Conservation (phyloP, 192 early-diverging fungal species). For the Cladochytrium replicatum region DNA sequence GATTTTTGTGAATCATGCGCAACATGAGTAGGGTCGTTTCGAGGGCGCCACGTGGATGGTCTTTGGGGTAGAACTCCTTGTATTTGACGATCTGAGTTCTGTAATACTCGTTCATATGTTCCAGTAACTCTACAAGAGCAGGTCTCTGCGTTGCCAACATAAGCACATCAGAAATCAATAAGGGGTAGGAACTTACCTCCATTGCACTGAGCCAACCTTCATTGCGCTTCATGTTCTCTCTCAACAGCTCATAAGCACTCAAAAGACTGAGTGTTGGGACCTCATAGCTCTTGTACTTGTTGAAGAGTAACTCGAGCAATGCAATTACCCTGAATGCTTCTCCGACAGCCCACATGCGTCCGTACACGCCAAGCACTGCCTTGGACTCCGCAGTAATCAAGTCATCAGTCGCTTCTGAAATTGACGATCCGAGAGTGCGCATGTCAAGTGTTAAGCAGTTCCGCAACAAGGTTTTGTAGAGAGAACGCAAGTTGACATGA, state of each 20-base stretch:
- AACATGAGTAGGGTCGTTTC: slow-evolving; percentile 40
- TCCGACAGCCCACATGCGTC: slow-evolving; percentile 26
- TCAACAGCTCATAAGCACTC: slow-evolving; percentile 29
- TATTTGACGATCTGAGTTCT: slow-evolving; percentile 40
- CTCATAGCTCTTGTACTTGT: slow-evolving; percentile 33
- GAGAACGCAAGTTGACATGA: slow-evolving; percentile 24
- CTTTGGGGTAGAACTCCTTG: slow-evolving; percentile 46
- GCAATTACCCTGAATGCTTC: slow-evolving; percentile 38
- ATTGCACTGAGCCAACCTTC: slow-evolving; percentile 24
- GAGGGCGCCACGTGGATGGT: slow-evolving; percentile 34
- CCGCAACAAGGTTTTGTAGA: slow-evolving; percentile 35
- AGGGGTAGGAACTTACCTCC: slow-evolving; percentile 29
- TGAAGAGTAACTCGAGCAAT: slow-evolving; percentile 35
- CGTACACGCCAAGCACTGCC: slow-evolving; percentile 24
- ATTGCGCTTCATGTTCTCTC: slow-evolving; percentile 30
- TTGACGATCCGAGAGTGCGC: no score
- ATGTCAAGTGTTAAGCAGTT: slow-evolving; percentile 36
- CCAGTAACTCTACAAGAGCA: slow-evolving; percentile 26
- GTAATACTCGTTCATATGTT: slow-evolving; percentile 39
- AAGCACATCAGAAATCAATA: slow-evolving; percentile 6
- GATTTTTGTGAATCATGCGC: slow-evolving; percentile 40
- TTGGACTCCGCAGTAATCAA: slow-evolving; percentile 33
- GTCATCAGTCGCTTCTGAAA: slow-evolving; percentile 28
- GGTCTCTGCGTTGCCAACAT: slow-evolving; percentile 20
- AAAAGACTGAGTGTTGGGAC: slow-evolving; percentile 32